phyloP scores from a whole-genome alignment of 768 basidiomycete genomes.

The Boletus tylopilopsis region DNA sequence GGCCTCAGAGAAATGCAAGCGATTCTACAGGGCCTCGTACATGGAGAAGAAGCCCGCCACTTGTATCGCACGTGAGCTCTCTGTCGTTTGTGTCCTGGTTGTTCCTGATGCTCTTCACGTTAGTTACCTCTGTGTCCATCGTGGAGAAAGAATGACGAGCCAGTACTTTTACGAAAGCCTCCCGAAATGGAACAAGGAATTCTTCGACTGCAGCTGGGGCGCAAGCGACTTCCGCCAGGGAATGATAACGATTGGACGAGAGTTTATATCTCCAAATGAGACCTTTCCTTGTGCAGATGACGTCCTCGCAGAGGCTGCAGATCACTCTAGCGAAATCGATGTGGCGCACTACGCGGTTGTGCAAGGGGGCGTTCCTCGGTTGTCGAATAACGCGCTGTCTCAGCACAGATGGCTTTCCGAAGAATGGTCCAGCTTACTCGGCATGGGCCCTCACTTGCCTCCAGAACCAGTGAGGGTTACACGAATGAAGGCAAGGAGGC shows the following conservation, averaged over 20 bases:
- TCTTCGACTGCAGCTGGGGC: no score
- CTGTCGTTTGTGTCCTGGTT: no score
- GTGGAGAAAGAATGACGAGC: no score
- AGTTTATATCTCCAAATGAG: no score
- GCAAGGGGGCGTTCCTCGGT: background rate
- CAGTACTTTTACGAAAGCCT: no score
- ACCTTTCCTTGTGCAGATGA: no score
- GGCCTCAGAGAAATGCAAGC: slow-evolving; percentile 6
- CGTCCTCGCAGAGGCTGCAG: background rate
- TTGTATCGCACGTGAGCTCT: background rate
- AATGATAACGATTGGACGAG: no score
- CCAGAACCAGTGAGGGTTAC: background rate
- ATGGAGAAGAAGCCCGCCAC: background rate
- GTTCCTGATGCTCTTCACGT: no score
- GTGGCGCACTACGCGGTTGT: background rate
- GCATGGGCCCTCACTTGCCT: background rate
- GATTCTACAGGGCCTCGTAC: background rate
- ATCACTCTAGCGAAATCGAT: background rate
- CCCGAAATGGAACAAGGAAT: no score
- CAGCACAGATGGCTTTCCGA: background rate
- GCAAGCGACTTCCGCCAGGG: no score
- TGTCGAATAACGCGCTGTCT: background rate
- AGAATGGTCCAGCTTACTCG: background rate
- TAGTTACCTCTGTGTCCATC: no score
- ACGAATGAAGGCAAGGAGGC: background rate